These are phyloP conservation scores for Diversispora eburnea DNA, from an alignment of 192 early-diverging fungal genomes.

Conservation along the genomic window DNA sequence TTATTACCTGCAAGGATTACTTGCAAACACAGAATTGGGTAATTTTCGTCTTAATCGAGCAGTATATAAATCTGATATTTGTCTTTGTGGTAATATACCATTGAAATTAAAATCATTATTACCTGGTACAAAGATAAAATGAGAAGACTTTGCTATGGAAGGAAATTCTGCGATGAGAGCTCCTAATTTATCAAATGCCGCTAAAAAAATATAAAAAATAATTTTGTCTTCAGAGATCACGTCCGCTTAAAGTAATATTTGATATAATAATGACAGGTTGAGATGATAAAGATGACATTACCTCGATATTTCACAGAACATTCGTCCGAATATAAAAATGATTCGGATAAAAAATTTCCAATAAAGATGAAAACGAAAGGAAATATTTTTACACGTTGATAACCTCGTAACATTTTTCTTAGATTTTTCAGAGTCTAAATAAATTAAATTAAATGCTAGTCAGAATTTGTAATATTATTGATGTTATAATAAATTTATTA, in stretches of 20 bases:
- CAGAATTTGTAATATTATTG: not conserved
- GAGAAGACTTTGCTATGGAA: slow-evolving; percentile 48
- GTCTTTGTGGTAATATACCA: slow-evolving; percentile 67
- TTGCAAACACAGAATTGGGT: slow-evolving; percentile 61
- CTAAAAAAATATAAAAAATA: not conserved
- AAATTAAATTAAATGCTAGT: no score
- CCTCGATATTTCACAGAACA: slow-evolving; percentile 63
- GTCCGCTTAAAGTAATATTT: no score
- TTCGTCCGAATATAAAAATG: slow-evolving; percentile 62
- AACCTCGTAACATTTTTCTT: slow-evolving; percentile 70
- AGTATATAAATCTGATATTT: slow-evolving; percentile 72
- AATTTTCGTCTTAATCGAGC: slow-evolving; percentile 55
- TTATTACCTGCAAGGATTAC: slow-evolving; percentile 77
- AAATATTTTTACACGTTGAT: slow-evolving; percentile 51
- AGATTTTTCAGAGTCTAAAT: slow-evolving; percentile 67
- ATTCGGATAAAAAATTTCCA: slow-evolving; percentile 80
- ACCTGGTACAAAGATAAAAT: slow-evolving; percentile 91
- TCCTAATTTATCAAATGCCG: slow-evolving; percentile 48
- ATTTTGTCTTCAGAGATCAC: not conserved
- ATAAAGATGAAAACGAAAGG: slow-evolving; percentile 85
- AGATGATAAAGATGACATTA: slow-evolving; percentile 13
- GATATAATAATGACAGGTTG: no score
- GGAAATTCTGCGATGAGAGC: slow-evolving; percentile 67
- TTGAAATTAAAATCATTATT: slow-evolving; percentile 76
- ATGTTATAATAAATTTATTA: not conserved